Evolutionary conservation across 371 early-diverging fungal genomes (phyloP).

Genomic region (Mucor ambiguus): DNA sequence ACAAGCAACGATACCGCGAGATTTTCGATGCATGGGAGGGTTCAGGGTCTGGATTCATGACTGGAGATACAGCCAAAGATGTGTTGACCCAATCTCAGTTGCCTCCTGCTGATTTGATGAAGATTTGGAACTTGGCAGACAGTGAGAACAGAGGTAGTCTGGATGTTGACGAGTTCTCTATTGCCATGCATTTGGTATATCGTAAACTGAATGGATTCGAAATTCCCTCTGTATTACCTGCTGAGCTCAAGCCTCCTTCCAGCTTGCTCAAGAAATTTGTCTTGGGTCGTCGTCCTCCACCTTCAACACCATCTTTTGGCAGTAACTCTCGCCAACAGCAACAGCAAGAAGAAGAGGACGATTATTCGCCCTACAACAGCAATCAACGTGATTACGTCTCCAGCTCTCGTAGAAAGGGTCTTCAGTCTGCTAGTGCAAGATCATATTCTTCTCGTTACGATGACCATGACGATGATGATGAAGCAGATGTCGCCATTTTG

Average conservation of each 20-base stretch:
- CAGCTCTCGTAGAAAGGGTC: conserved; percentile 51
- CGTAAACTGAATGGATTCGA: conserved; percentile 76
- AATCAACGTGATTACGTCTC: conserved; percentile 55
- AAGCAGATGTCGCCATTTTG: conserved; percentile 24
- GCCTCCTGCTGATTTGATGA: conserved; percentile 40
- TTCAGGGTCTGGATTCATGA: conserved; percentile 74
- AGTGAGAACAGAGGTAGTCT: conserved; percentile 47
- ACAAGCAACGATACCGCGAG: conserved; percentile 79
- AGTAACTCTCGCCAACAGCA: conserved; percentile 12
- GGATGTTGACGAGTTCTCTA: conserved; percentile 54
- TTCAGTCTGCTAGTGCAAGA: conserved; percentile 7
- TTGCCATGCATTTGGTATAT: conserved; percentile 65
- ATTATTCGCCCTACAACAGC: conserved; percentile 27
- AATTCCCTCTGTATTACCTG: conserved; percentile 77
- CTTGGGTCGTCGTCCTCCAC: conserved; percentile 37
- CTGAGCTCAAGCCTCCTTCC: conserved; percentile 81
- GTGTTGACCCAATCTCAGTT: conserved; percentile 65
- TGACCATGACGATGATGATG: conserved; percentile 22
- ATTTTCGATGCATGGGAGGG: conserved; percentile 89
- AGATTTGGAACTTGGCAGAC: conserved; percentile 56
- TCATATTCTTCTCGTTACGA: conserved; percentile 16
- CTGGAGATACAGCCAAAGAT: conserved; percentile 81
- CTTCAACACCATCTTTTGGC: conserved; percentile 25
- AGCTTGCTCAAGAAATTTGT: conserved; percentile 63
- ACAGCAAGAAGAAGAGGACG: conserved; percentile 9